These are phyloP conservation scores for Mrakiaceae sp. DNA, from an alignment of 1,284 basidiomycete species.

Conservation along the genomic window DNA sequence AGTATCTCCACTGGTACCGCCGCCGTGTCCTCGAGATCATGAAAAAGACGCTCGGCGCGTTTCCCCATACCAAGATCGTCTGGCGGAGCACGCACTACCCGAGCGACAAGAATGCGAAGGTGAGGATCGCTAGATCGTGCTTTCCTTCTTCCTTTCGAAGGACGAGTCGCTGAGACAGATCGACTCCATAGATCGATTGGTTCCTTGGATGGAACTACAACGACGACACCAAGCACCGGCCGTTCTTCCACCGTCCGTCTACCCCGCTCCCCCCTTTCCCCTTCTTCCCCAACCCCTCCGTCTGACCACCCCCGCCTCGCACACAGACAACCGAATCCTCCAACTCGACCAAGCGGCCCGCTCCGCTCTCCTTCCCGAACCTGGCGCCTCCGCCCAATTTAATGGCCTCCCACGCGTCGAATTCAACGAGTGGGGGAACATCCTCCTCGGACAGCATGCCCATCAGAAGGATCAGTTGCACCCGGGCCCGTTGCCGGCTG, in stretches of 20 bases:
- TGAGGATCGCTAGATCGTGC: background rate
- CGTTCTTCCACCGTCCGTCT: constrained; percentile 12
- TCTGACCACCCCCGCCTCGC: too few species aligned
- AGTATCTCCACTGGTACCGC: constrained; percentile 1
- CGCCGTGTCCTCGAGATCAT: constrained; percentile 1
- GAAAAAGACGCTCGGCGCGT: background rate
- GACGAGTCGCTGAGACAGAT: background rate
- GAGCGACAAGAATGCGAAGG: constrained; percentile 16
- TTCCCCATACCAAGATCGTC: constrained; percentile 12
- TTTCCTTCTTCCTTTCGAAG: background rate
- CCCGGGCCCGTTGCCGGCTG: constrained; percentile 10
- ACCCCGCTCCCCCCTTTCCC: too few species aligned
- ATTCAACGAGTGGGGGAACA: constrained; percentile 13
- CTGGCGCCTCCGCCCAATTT: background rate
- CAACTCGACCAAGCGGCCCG: constrained; percentile 16
- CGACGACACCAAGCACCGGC: constrained; percentile 1
- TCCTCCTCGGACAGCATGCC: constrained; percentile 15
- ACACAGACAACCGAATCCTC: constrained; percentile 12
- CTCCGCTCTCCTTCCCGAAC: constrained; percentile 6
- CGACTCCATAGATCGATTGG: constrained; percentile 7
- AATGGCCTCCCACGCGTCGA: constrained; percentile 7
- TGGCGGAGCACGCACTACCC: constrained; percentile 16
- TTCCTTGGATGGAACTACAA: constrained; percentile 10
- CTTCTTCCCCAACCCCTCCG: too few species aligned
- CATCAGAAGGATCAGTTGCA: constrained; percentile 8